Conservation (phyloP, 2,329 filamentous ascomycete species). For the Ophiostoma ulmi region DNA sequence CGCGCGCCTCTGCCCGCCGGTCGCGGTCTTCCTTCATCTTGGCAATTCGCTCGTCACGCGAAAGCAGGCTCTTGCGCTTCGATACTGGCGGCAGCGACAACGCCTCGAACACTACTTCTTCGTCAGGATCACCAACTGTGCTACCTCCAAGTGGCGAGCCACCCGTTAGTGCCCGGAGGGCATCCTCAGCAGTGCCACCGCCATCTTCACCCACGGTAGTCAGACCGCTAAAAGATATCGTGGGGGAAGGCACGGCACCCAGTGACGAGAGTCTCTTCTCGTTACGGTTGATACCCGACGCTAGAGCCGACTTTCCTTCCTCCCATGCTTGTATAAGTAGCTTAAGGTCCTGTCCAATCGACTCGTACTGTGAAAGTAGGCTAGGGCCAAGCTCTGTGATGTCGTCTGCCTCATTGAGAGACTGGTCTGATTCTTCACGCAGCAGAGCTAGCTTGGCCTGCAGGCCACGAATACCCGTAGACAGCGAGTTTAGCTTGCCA, state of each 20-base stretch:
- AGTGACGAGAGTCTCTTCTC: conserved; percentile 64
- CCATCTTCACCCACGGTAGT: conserved; percentile 53
- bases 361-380: conserved; percentile 87
- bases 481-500: conserved; percentile 80
- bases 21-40: conserved; percentile 85
- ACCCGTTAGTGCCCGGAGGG: conserved; percentile 66
- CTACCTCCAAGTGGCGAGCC: conserved; percentile 47
- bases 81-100: conserved; percentile 61
- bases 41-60: conserved; percentile 77
- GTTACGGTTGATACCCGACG: conserved; percentile 75
- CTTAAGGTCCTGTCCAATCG: conserved; percentile 81
- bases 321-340: conserved; percentile 81
- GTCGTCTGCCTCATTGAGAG: conserved; percentile 66
- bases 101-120: conserved; percentile 84
- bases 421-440: conserved; percentile 79
- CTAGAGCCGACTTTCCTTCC: conserved; percentile 74
- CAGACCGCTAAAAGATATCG: conserved; percentile 61
- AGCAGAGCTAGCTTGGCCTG: conserved; percentile 93
- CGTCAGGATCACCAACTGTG: conserved; percentile 50
- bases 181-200: conserved; percentile 45
- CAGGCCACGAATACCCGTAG: conserved; percentile 81
- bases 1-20: conserved; percentile 63
- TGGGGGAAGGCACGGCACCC: conserved; percentile 54
- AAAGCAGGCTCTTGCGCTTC: conserved; percentile 64
- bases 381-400: conserved; percentile 71